Evolutionary conservation across 176 grass and related monocot species (phyloP).

Genomic region (Raddia distichophylla): DNA sequence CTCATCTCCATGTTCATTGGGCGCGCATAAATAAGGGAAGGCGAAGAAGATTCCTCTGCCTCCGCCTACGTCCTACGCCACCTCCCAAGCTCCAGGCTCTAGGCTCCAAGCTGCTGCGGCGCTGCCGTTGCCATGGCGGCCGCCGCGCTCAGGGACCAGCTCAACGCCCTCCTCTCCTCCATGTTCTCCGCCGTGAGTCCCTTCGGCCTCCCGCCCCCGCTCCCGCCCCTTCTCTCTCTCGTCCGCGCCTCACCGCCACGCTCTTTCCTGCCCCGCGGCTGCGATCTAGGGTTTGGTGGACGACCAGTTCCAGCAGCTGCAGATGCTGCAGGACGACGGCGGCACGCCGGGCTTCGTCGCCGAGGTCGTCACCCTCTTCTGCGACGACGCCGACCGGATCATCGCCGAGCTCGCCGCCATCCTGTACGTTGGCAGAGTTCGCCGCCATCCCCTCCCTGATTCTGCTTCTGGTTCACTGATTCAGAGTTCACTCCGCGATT

Average conservation of each 20-base stretch:
- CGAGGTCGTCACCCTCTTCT: constrained; percentile 79
- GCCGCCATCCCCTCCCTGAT: background rate
- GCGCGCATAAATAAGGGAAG: constrained; percentile 18
- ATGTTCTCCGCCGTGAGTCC: constrained; percentile 58
- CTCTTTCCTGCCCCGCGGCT: background rate
- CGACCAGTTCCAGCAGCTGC: constrained; percentile 86
- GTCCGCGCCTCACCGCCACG: no score
- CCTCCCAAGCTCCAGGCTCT: background rate
- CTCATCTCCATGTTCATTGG: no score
- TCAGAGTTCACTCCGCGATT: background rate
- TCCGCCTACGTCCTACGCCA: constrained; percentile 21
- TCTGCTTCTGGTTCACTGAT: background rate
- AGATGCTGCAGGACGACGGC: constrained; percentile 76
- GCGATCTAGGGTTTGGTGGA: constrained; percentile 69
- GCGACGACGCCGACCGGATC: constrained; percentile 72
- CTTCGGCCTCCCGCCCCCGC: no score
- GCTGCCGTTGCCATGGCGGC: constrained; percentile 48
- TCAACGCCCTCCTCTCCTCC: constrained; percentile 48
- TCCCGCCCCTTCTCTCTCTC: no score
- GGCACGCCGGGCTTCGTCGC: constrained; percentile 63
- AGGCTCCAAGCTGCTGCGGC: no score
- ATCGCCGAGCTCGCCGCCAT: constrained; percentile 50
- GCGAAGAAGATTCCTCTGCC: background rate
- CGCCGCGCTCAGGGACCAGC: constrained; percentile 57
- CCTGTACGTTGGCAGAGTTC: constrained; percentile 49